Evolutionary conservation across 2,329 filamentous ascomycete species (phyloP).

Genomic region (Aspergillus arachidicola): DNA sequence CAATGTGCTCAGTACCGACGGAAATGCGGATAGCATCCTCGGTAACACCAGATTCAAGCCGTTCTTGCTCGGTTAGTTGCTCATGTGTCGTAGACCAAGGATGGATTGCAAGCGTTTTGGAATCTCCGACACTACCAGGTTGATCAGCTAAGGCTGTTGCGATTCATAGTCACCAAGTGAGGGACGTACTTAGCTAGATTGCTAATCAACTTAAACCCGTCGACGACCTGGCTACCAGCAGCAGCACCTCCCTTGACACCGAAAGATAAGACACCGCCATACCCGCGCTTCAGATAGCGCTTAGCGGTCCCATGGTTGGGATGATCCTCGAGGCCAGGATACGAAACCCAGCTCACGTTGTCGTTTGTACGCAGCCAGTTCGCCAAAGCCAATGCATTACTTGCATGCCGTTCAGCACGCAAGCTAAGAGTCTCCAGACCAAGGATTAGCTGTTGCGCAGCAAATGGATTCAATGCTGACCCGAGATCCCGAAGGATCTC

Average conservation of each 20-base stretch:
- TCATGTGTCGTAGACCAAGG: conserved; percentile 95
- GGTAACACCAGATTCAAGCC: conserved; percentile 76
- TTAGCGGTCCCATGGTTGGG: conserved; percentile 77
- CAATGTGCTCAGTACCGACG: conserved; percentile 93
- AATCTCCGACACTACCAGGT: conserved; percentile 73
- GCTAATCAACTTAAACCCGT: conserved; percentile 91
- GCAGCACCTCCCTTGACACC: conserved; percentile 85
- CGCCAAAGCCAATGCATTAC: conserved; percentile 79
- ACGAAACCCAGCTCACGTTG: conserved; percentile 90
- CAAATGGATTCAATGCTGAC: conserved; percentile 82
- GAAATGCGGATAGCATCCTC: conserved; percentile 92
- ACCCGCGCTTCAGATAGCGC: conserved; percentile 82
- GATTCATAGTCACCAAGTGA: not conserved
- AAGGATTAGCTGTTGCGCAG: conserved; percentile 85
- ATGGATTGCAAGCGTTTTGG: conserved; percentile 92
- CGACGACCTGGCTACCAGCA: conserved; percentile 86
- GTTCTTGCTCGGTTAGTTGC: conserved; percentile 84
- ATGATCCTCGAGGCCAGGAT: conserved; percentile 84
- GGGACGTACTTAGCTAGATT: conserved; percentile 78
- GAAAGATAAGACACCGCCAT: conserved; percentile 88
- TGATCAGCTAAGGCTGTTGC: conserved; percentile 13
- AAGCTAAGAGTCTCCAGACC: conserved; percentile 89
- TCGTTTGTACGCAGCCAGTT: conserved; percentile 80
- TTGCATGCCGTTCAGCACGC: conserved; percentile 81
- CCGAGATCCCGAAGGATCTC: conserved; percentile 90